Base-by-base conservation (phyloP, 371 early-diverging fungal genomes). In the Apophysomyces elegans region DNA sequence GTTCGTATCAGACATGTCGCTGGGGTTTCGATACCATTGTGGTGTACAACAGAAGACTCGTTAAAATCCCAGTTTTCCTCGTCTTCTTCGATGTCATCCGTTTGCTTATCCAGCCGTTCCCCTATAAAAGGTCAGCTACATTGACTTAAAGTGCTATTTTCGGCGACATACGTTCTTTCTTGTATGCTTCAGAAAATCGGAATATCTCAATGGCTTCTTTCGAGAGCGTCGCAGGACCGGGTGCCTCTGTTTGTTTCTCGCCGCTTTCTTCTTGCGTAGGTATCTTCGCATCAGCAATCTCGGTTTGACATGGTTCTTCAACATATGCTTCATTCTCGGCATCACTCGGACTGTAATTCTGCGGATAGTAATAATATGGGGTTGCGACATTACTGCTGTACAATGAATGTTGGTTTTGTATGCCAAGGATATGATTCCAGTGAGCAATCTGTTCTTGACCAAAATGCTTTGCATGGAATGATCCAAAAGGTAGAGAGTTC, bases 191-290 rank as follows among this genome's bases (percentile, higher is more conserved):
- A 32, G 80, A 80, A 41, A 77, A 77, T n/a, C 61, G 21, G 54
- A 80, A 76, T 37, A 80, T 78, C 21, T 71, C 80, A 56, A 77
- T 73, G 1, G 74, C 74, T 59, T 80, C 78, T 54, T 74, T 63
- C 14, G 74, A 72, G 7, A 77, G 60, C 35, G 39, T 43, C 37
- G 21, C 16, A 8, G 54, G 8, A 9, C 35, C 32, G 21, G 9
- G 7, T 9, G 35, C 54, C 37, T 58, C 43, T 9, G 18, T 18
- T 7, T 61, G 12, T 18, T 54, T 26, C 26, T 65, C 41, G 0
- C 56, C 39, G 36, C 43, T 44, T 9, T 5, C 16, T 21, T 50
- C 21, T 0, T n/a, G 16, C 13, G 4, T 9, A 5, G n/a, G 21
- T 2, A 21, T 16, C 5, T 50, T 9, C 0, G 9, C 18, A 9